A percentile compares a stretch with the other conserved stretches of the same genome.
These are phyloP conservation scores for Penicillium sp. DNA, from an alignment of 2,329 filamentous ascomycete genomes.

Conservation along the genomic window DNA sequence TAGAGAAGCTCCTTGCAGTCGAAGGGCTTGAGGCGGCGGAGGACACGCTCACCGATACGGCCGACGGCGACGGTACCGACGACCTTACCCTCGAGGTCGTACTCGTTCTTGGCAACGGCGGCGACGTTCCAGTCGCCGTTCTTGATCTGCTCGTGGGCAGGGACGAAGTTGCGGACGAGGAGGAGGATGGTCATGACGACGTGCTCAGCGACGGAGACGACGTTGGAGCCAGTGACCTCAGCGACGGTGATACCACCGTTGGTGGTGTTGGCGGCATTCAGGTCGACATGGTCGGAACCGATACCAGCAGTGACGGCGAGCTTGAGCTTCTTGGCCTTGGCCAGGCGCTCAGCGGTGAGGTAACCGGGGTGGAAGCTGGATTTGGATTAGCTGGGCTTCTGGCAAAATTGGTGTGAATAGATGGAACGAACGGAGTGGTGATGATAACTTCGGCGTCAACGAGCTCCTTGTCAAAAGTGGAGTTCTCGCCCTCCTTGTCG, in stretches of 20 bases:
- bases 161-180: slow-evolving; percentile 96
- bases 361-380: slow-evolving; percentile 86
- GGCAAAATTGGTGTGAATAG: too few relatives aligned
- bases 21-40: slow-evolving; percentile 92
- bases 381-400: background rate
- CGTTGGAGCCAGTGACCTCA: slow-evolving; percentile 96
- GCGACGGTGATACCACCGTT: slow-evolving; percentile 96
- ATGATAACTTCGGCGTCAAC: slow-evolving; percentile 98
- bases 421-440: slow-evolving; percentile 66
- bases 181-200: slow-evolving; percentile 98
- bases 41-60: slow-evolving; percentile 95
- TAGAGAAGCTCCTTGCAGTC: slow-evolving; percentile 99
- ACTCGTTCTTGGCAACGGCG: slow-evolving; percentile 96
- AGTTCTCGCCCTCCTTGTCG: slow-evolving; percentile 93
- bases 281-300: slow-evolving; percentile 96
- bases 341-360: slow-evolving; percentile 90
- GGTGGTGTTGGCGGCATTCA: slow-evolving; percentile 95
- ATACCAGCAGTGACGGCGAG: slow-evolving; percentile 95
- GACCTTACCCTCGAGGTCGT: slow-evolving; percentile 93
- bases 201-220: slow-evolving; percentile 97
- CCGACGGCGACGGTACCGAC: slow-evolving; percentile 97
- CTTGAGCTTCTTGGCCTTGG: slow-evolving; percentile 98
- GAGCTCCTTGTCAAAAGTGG: slow-evolving; percentile 90
- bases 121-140: slow-evolving; percentile 93
- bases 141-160: slow-evolving; percentile 90